Evolutionary conservation across 2,329 filamentous ascomycete genomes (phyloP).

Genomic region (Leptosphaerulina australis): DNA sequence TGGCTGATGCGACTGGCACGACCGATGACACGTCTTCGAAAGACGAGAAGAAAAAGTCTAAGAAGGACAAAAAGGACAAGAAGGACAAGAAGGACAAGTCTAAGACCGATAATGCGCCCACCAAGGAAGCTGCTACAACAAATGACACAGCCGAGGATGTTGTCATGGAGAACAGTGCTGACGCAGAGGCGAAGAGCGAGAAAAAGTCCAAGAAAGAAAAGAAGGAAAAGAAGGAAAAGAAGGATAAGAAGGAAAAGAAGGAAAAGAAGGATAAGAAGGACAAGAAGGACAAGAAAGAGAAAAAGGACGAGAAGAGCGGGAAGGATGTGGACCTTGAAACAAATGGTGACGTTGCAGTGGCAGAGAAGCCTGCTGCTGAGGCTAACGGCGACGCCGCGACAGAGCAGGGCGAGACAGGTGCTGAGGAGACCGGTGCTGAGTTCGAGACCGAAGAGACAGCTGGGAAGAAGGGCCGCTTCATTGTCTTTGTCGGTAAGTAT

Average conservation of each 20-base stretch:
- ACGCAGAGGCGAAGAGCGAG: conserved; percentile 27
- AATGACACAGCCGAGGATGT: conserved; percentile 21
- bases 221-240: conserved; percentile 29
- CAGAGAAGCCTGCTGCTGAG: conserved; percentile 23
- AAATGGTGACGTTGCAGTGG: conserved; percentile 19
- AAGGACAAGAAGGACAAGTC: conserved; percentile 30
- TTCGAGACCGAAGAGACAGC: conserved; percentile 26
- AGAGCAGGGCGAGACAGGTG: conserved; percentile 19
- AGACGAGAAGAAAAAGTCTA: conserved; percentile 32
- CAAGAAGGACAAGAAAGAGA: conserved; percentile 36
- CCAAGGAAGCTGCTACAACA: conserved; percentile 12
- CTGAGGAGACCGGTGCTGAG: conserved; percentile 22
- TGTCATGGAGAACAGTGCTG: conserved; percentile 17
- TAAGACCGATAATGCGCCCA: conserved; percentile 16
- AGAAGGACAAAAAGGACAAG: conserved; percentile 35
- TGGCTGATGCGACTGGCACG: conserved; percentile 25
- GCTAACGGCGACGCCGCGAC: conserved; percentile 24
- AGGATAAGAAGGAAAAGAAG: conserved; percentile 4
- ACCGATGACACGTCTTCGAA: conserved; percentile 18
- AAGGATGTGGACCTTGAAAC: conserved; percentile 22
- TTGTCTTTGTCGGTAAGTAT: conserved; percentile 72
- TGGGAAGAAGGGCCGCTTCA: conserved; percentile 65
- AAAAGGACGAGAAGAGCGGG: conserved; percentile 35
- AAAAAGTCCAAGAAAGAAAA: conserved; percentile 38
- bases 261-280: conserved; percentile 29